These are phyloP conservation scores for Paracorniculantispora psalliotae DNA, from an alignment of 2,329 filamentous ascomycete genomes.

Conservation along the genomic window DNA sequence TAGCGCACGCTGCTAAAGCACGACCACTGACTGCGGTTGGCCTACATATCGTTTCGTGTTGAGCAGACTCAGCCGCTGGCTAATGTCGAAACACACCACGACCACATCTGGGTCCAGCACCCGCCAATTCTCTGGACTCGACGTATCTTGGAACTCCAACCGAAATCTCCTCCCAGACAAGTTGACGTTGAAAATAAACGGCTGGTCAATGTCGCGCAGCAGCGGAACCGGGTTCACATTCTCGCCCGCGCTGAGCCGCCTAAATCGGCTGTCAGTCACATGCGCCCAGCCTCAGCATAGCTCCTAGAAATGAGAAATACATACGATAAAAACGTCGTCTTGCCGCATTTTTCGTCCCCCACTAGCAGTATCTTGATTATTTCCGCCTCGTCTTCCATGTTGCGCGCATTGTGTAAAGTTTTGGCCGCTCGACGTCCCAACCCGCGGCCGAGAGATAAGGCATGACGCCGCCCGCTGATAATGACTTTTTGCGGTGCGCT, in stretches of 20 bases:
- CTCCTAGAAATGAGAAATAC: conserved; percentile 25
- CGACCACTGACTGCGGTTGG: neutral
- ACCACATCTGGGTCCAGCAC: conserved; percentile 54
- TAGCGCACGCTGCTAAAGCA: neutral
- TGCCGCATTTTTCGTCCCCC: conserved; percentile 56
- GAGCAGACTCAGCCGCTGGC: conserved; percentile 51
- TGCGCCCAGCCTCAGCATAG: neutral
- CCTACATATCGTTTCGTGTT: conserved; percentile 51
- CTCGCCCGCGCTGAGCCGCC: conserved; percentile 47
- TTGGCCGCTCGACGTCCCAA: neutral
- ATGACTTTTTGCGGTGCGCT: conserved; percentile 4
- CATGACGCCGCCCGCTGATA: neutral
- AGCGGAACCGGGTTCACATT: conserved; percentile 40
- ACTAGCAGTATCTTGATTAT: conserved; percentile 51
- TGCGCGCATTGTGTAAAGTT: conserved; percentile 6
- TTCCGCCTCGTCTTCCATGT: conserved; percentile 39
- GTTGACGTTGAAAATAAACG: conserved; percentile 53
- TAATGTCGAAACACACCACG: conserved; percentile 58
- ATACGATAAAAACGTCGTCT: conserved; percentile 58
- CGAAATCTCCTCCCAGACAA: conserved; percentile 37
- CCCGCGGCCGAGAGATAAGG: conserved; percentile 5
- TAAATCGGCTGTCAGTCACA: conserved; percentile 22
- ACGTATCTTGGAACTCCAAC: conserved; percentile 57
- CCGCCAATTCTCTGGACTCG: conserved; percentile 54
- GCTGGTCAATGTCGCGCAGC: conserved; percentile 55